Base-by-base conservation (phyloP, 1,284 basidiomycete genomes). In the Leccinum insolens region DNA sequence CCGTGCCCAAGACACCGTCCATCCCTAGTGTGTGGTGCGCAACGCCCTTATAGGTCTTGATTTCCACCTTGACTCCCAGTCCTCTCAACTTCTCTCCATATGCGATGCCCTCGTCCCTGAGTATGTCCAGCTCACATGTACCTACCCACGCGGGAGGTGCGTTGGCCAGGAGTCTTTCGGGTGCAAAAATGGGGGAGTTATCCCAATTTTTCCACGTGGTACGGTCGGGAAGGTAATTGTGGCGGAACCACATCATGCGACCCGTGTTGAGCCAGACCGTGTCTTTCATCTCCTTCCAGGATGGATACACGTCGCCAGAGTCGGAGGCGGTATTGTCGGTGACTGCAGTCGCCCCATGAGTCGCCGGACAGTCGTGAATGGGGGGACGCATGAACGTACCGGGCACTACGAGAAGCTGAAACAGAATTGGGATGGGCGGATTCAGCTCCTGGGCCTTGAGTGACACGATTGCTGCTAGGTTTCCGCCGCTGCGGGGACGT, bases 201-300 rank as follows among this genome's bases (percentile, higher is more conserved):
- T 90, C 88, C 86, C 89, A 91, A 62, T 89, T 86, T 0, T 79
- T 79, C 79, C 86, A 82, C 68, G 91, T 89, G 44, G 79, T 81
- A 63, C 81, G 71, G 71, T 90, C 85, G 0, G 91, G 90, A 2
- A 90, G 82, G 75, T 93, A 92, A 70, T 89, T 87, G 65, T 82
- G 77, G 34, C 85, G 81, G 83, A 90, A 92, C 91, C 92, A 93
- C 55, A 86, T 72, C 91, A 93, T 93, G 62, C 87, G 86, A 6
- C 72, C 85, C 0, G 87, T 88, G 4, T 81, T 80, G 34, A 93
- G 83, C 81, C 88, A 87, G 1, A 87, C 84, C 1, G 89, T 86
- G 65, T 88, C 77, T 28, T 81, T 79, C 72, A 90, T 89, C 69
- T 86, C 84, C 14, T 79, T 78, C 90, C 90, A 92, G 11, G 85